Evolutionary conservation across 257 asterid species (phyloP).

Genomic region (Gardenia jasminoides): DNA sequence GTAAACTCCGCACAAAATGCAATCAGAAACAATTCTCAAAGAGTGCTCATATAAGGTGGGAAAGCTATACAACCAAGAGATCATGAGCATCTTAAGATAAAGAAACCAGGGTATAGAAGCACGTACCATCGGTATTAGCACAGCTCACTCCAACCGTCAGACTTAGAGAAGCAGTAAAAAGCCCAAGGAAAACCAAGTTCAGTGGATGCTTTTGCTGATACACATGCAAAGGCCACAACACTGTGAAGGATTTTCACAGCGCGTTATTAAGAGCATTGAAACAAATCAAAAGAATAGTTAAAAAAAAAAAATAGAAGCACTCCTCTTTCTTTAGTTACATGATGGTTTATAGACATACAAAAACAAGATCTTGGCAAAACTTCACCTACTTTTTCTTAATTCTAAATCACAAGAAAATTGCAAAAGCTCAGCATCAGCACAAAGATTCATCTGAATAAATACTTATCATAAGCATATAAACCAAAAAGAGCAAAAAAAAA

Average conservation of each 20-base stretch:
- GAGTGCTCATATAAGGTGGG: background rate
- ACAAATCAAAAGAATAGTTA: background rate
- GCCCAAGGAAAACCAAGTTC: constrained; percentile 91
- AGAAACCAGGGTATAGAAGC: constrained; percentile 2
- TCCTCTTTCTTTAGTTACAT: background rate
- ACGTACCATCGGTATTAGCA: constrained; percentile 92
- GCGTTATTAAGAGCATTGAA: constrained; percentile 13
- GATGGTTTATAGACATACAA: background rate
- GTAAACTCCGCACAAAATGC: constrained; percentile 20
- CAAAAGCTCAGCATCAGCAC: background rate
- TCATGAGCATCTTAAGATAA: constrained; percentile 4
- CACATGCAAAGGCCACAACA: constrained; percentile 82
- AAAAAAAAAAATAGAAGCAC: background rate
- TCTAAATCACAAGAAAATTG: background rate
- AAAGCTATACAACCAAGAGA: constrained; percentile 3
- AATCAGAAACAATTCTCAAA: background rate
- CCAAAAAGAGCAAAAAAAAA: no score
- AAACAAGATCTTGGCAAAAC: background rate
- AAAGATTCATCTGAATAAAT: background rate
- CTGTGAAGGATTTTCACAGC: constrained; percentile 33
- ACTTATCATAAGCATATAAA: background rate
- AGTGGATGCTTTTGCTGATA: constrained; percentile 92
- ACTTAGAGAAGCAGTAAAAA: constrained; percentile 81
- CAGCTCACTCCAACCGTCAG: constrained; percentile 88
- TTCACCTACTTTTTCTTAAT: background rate